A percentile compares a stretch with the other conserved stretches of the same genome.
These are phyloP conservation scores for Adansonia rubrostipa DNA, from an alignment of 441 rosid genomes.

Conservation along the genomic window DNA sequence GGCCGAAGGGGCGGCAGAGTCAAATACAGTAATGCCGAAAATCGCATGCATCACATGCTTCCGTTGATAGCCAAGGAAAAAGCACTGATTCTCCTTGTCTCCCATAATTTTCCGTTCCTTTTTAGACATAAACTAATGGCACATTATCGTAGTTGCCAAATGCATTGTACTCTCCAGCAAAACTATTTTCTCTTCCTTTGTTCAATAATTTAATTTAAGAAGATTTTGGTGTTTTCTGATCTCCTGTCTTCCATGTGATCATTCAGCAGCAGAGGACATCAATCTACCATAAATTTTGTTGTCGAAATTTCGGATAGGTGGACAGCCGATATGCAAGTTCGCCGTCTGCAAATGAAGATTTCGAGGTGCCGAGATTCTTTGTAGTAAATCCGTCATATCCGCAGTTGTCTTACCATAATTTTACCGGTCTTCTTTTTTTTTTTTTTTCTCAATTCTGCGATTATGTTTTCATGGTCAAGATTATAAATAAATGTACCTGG, in stretches of 20 bases:
- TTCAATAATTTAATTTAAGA: not conserved
- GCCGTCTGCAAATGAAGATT: not conserved
- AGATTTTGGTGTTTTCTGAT: not conserved
- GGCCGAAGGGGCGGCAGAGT: not conserved
- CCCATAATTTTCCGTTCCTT: slow-evolving; percentile 15
- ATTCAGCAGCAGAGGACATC: not conserved
- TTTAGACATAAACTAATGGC: slow-evolving; percentile 6
- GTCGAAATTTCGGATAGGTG: not conserved
- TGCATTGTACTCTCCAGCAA: not conserved
- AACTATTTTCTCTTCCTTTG: not conserved
- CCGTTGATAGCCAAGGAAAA: not conserved
- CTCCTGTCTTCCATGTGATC: not conserved
- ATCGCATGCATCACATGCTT: slow-evolving; percentile 9
- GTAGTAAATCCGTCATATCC: slow-evolving; percentile 8
- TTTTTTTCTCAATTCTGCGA: not conserved
- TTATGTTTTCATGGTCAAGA: slow-evolving; percentile 11
- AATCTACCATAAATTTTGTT: not conserved
- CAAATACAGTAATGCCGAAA: not conserved
- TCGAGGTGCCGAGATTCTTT: not conserved
- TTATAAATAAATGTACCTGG: slow-evolving; percentile 4
- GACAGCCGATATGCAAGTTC: not conserved
- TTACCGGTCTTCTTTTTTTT: not conserved
- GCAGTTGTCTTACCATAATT: slow-evolving; percentile 11
- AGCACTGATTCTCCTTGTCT: not conserved
- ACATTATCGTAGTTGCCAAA: slow-evolving; percentile 1